phyloP scores from a whole-genome alignment of 129 eudicot species.

The Ambrosia artemisiifolia region DNA sequence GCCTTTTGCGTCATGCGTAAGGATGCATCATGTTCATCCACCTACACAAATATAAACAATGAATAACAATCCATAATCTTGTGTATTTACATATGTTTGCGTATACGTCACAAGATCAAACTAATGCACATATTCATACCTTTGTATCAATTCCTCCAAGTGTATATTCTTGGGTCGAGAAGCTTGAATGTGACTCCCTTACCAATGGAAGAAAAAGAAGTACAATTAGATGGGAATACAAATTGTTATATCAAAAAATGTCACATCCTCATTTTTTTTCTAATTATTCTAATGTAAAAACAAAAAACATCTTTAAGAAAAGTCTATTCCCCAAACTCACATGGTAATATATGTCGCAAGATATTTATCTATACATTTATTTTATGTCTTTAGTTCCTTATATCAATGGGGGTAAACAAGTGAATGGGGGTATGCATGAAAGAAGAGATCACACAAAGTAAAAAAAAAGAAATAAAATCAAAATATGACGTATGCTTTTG shows the following conservation, averaged over 20 bases:
- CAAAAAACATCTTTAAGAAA: too few species aligned
- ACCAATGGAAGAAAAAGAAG: constrained; percentile 4
- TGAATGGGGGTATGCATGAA: constrained; percentile 8
- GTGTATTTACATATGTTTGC: background rate
- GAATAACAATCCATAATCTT: background rate
- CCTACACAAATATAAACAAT: constrained; percentile 15
- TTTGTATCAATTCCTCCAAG: constrained; percentile 13
- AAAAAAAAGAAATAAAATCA: background rate
- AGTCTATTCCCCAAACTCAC: too few species aligned
- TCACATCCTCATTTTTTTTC: background rate
- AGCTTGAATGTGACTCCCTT: constrained; percentile 31
- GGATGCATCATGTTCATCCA: constrained; percentile 25
- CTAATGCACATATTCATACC: constrained; percentile 22
- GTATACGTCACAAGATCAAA: background rate
- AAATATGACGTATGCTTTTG: background rate
- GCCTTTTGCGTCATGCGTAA: constrained; percentile 17
- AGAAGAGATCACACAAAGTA: background rate
- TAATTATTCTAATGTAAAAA: background rate
- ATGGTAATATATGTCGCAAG: too few species aligned
- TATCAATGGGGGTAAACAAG: constrained; percentile 17
- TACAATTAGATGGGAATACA: background rate
- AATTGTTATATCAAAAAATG: background rate
- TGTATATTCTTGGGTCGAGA: constrained; percentile 25
- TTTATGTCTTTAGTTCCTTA: too few species aligned
- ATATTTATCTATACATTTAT: background rate